A percentile compares a stretch with the other conserved stretches of the same genome.
Evolutionary conservation across 2,329 filamentous ascomycete genomes (phyloP).

Genomic region (Claviceps sp.): DNA sequence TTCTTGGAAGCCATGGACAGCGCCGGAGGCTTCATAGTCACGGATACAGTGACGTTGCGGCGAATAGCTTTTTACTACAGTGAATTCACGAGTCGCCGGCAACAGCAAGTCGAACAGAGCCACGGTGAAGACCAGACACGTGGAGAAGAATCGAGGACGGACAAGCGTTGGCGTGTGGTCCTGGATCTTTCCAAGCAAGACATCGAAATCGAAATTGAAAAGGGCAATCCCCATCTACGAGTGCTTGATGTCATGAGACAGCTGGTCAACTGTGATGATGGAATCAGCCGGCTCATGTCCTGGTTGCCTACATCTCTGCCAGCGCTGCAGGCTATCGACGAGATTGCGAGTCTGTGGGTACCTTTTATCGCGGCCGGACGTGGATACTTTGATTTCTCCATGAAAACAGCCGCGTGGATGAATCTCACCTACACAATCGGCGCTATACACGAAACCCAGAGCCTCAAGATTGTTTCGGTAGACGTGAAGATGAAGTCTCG

Average conservation of each 20-base stretch:
- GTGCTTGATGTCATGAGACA: slow-evolving; percentile 44
- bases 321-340: slow-evolving; percentile 46
- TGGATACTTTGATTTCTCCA: slow-evolving; percentile 36
- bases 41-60: slow-evolving; percentile 46
- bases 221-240: slow-evolving; percentile 53
- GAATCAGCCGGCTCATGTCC: slow-evolving; percentile 38
- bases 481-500: slow-evolving; percentile 38
- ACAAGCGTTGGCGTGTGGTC: slow-evolving; percentile 35
- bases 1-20: slow-evolving; percentile 54
- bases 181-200: slow-evolving; percentile 41
- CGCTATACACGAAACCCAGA: slow-evolving; percentile 9
- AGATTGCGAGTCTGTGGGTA: slow-evolving; percentile 44
- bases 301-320: slow-evolving; percentile 50
- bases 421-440: slow-evolving; percentile 38
- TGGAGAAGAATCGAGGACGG: slow-evolving; percentile 4
- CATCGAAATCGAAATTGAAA: slow-evolving; percentile 46
- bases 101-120: neutral
- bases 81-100: slow-evolving; percentile 9
- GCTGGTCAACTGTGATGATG: slow-evolving; percentile 41
- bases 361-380: slow-evolving; percentile 26
- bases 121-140: neutral
- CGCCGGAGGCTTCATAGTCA: slow-evolving; percentile 39
- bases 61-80: slow-evolving; percentile 59
- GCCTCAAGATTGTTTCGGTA: slow-evolving; percentile 28
- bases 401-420: slow-evolving; percentile 43